Conservation (phyloP, 2,329 filamentous ascomycete genomes). For the Phialophora tarda region DNA sequence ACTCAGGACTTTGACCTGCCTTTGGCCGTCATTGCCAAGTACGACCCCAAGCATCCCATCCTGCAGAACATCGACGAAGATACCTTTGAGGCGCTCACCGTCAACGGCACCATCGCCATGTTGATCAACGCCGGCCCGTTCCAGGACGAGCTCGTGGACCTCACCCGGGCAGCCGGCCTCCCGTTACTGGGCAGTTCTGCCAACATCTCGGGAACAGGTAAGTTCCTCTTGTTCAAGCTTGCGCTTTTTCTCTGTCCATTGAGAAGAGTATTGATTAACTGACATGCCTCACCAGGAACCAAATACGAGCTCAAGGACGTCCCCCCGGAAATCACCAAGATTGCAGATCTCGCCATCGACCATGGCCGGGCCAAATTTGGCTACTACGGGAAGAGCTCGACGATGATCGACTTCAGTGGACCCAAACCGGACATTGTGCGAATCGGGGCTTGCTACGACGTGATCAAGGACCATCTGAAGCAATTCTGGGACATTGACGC, state of each 20-base stretch:
- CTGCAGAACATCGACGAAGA: slow-evolving; percentile 34
- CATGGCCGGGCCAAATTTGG: slow-evolving; percentile 42
- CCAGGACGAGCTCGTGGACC: slow-evolving; percentile 40
- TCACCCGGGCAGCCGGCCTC: slow-evolving; percentile 37
- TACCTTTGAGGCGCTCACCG: slow-evolving; percentile 33
- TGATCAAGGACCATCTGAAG: slow-evolving; percentile 40
- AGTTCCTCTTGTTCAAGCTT: slow-evolving; percentile 4
- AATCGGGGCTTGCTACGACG: slow-evolving; percentile 43
- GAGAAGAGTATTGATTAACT: neutral
- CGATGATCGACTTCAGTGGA: slow-evolving; percentile 42
- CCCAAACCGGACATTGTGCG: slow-evolving; percentile 38
- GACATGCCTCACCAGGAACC: slow-evolving; percentile 32
- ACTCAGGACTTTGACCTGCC: slow-evolving; percentile 42
- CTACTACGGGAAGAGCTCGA: slow-evolving; percentile 41
- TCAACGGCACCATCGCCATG: slow-evolving; percentile 42
- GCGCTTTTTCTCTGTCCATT: neutral
- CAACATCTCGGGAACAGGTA: slow-evolving; percentile 42
- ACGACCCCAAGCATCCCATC: slow-evolving; percentile 40
- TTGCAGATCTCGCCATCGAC: slow-evolving; percentile 44
- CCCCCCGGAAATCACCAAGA: slow-evolving; percentile 40
- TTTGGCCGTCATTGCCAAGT: slow-evolving; percentile 41
- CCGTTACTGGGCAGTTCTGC: slow-evolving; percentile 44
- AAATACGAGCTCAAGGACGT: slow-evolving; percentile 43
- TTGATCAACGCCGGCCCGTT: slow-evolving; percentile 41
- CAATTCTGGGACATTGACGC: slow-evolving; percentile 36